Evolutionary conservation across 129 eudicot species (phyloP).

Genomic region (Centella asiatica): DNA sequence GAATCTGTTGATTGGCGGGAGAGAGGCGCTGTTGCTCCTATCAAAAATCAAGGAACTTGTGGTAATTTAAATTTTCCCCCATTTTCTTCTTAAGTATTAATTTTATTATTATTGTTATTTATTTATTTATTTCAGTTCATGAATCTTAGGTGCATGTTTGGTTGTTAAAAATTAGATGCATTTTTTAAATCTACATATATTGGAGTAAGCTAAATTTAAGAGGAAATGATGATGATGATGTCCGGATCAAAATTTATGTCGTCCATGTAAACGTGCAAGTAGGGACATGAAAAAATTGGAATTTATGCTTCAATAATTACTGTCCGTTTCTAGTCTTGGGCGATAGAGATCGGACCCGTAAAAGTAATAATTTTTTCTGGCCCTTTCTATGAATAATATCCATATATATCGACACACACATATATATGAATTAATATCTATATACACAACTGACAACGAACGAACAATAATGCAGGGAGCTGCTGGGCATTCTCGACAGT

Average conservation of each 20-base stretch:
- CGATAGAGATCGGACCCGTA: no score
- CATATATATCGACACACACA: neutral
- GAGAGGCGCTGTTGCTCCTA: slow-evolving; percentile 66
- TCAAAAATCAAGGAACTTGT: slow-evolving; percentile 77
- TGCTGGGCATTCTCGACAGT: slow-evolving; percentile 98
- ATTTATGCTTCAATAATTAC: no score
- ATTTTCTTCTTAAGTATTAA: neutral
- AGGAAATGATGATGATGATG: no score
- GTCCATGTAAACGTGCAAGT: no score
- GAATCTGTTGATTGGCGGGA: slow-evolving; percentile 74
- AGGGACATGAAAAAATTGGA: no score
- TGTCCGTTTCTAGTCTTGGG: no score
- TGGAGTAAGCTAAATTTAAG: no score
- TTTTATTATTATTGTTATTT: neutral
- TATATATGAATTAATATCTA: neutral
- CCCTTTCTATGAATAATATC: no score
- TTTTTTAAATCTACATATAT: no score
- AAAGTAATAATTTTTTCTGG: no score
- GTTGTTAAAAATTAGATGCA: no score
- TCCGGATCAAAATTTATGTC: no score
- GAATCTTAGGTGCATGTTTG: neutral
- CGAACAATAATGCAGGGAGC: slow-evolving; percentile 45
- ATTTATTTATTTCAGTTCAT: neutral
- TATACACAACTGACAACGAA: neutral
- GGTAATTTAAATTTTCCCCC: slow-evolving; percentile 24